Evolutionary conservation across 108 stramenopile genomes (phyloP).

Genomic region (Cyclotella sp.): DNA sequence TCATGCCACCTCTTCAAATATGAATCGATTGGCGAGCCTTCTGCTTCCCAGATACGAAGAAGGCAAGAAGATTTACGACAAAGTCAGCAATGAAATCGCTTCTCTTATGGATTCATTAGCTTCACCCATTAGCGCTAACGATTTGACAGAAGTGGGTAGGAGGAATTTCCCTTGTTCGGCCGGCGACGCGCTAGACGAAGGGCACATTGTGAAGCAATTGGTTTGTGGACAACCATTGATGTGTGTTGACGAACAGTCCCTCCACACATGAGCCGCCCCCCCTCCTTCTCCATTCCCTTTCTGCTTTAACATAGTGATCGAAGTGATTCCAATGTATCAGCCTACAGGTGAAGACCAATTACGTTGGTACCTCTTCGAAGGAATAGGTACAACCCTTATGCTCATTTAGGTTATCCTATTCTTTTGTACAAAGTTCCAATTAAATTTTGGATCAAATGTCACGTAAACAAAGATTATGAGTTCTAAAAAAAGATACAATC

Average conservation of each 20-base stretch:
- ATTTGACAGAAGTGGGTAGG: neutral
- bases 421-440: no score
- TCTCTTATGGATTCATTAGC: neutral
- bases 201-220: neutral
- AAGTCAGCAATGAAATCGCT: conserved; percentile 19
- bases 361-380: no score
- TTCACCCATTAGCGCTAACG: neutral
- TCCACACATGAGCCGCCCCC: no score
- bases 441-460: no score
- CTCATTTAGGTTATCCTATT: no score
- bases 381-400: no score
- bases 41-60: conserved; percentile 11
- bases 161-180: neutral
- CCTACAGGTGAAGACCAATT: no score
- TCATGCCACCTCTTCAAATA: neutral
- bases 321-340: no score
- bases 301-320: no score
- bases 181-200: neutral
- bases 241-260: conserved; percentile 7
- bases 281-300: no score
- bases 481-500: no score
- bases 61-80: conserved; percentile 17
- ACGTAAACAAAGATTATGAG: no score
- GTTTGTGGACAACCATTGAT: conserved; percentile 11
- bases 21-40: conserved; percentile 15